Evolutionary conservation across 352 stramenopile species (phyloP), one percentile per base, ranked within the genome.

Genomic region (Phytopythium delawarense): DNA sequence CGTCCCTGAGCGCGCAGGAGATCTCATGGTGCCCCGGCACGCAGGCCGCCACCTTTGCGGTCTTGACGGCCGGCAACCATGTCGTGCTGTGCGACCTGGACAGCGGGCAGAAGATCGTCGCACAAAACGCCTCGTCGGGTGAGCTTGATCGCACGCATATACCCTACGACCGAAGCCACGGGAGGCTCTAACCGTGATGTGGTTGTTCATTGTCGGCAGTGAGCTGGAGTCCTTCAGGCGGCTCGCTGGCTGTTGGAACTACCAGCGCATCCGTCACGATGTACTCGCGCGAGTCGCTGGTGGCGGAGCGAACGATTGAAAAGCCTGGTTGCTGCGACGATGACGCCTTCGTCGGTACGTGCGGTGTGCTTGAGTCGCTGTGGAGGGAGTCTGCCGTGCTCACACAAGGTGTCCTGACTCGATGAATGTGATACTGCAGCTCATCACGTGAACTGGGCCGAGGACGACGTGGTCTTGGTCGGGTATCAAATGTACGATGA

Each of bases 361-460:
- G 32, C 23, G 28, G 1, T 59, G 32, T 30, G 8, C 35, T 15
- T 40, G 12, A 6, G 35, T 40, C 12, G 35, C 40, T 59, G 5
- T 20, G 12, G 12, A 35, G 20, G 2, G 16, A 49, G 42, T 13
- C 15, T 65, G 20, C 44, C 39, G 42, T 34, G 65, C 2, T 50
- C 37, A 45, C 13, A 59, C 23, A 46, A 6, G 20, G 4, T 16
- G 12, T 32, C 6, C 35, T 58, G 2, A n/a, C 7, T 49, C 21
- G 20, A 49, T 21, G 7, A 9, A 15, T n/a, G 7, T 18, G 20
- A 49, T 65, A 0, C 12, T 53, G 28, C 40, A 86, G 74, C 72
- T 1, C 80, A 92, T 50, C 83, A 92, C 63, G 58, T 92, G 12
- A 89, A 90, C 52, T 92, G 83, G 83, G 83, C 72, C 4, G 82